A percentile compares a stretch with the other conserved stretches of the same genome.
Evolutionary conservation across 345 rosid genomes (phyloP).

Genomic region (Gossypium rotundifolium): DNA sequence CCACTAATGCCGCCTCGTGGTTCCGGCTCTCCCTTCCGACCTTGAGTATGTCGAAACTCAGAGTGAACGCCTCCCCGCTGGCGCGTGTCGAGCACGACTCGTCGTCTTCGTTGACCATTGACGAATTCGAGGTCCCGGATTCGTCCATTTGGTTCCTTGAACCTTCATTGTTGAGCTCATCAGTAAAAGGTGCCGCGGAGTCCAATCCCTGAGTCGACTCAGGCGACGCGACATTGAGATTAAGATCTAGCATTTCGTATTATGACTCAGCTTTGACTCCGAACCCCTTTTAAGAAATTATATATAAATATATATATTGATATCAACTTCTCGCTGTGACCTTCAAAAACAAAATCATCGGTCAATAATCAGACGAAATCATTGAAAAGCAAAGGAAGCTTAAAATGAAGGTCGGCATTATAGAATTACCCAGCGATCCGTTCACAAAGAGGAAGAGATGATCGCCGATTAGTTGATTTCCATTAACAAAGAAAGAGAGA

Average conservation of each 20-base stretch:
- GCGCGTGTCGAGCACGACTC: constrained; percentile 64
- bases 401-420: neutral
- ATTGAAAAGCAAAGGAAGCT: neutral
- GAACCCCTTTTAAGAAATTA: neutral
- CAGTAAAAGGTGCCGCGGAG: constrained; percentile 20
- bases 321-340: constrained; percentile 1
- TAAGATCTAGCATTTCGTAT: constrained; percentile 75
- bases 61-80: constrained; percentile 30
- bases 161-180: constrained; percentile 35
- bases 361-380: constrained; percentile 11
- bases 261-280: neutral
- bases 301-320: too few relatives aligned
- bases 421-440: constrained; percentile 12
- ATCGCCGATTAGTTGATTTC: constrained; percentile 21
- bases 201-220: constrained; percentile 50
- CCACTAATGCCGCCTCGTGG: constrained; percentile 16
- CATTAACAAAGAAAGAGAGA: constrained; percentile 1
- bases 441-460: constrained; percentile 16
- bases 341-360: constrained; percentile 16
- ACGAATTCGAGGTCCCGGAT: constrained; percentile 55
- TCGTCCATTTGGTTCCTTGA: constrained; percentile 39
- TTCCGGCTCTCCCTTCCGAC: constrained; percentile 28
- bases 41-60: constrained; percentile 66
- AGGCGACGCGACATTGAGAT: constrained; percentile 50
- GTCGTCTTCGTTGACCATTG: constrained; percentile 70